Conservation (phyloP, 345 rosid species). For the Bruguiera parviflora region DNA sequence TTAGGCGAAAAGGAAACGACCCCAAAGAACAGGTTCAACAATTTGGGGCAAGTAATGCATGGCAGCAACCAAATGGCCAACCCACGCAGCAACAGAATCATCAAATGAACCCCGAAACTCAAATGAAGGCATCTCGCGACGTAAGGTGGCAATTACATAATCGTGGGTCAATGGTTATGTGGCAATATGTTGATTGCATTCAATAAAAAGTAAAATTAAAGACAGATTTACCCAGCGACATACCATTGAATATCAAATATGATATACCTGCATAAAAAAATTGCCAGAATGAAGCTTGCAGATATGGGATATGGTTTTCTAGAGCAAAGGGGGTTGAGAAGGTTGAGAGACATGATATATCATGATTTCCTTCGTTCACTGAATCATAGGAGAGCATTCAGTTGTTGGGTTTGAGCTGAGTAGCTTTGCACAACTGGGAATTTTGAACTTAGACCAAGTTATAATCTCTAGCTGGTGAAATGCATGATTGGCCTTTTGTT, state of each 20-base stretch:
- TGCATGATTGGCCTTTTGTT: slow-evolving; percentile 30
- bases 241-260: too few species aligned
- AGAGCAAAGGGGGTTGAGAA: background rate
- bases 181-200: slow-evolving; percentile 9
- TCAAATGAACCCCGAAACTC: slow-evolving; percentile 61
- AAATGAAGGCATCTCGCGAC: slow-evolving; percentile 98
- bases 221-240: too few species aligned
- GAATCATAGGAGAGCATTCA: background rate
- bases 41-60: slow-evolving; percentile 39
- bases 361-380: background rate
- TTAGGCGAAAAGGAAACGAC: slow-evolving; percentile 53
- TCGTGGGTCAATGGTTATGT: slow-evolving; percentile 36
- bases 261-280: too few species aligned
- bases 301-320: too few species aligned
- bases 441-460: background rate
- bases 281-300: too few species aligned
- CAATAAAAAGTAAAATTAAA: background rate
- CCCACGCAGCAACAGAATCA: slow-evolving; percentile 22
- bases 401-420: too few species aligned
- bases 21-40: slow-evolving; percentile 38
- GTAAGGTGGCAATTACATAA: slow-evolving; percentile 75
- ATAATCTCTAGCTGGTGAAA: slow-evolving; percentile 20
- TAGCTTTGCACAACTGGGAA: background rate
- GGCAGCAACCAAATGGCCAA: slow-evolving; percentile 38
- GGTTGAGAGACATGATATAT: background rate